phyloP scores from a whole-genome alignment of 805 yeast species.

The Yarrowia alimentaria region DNA sequence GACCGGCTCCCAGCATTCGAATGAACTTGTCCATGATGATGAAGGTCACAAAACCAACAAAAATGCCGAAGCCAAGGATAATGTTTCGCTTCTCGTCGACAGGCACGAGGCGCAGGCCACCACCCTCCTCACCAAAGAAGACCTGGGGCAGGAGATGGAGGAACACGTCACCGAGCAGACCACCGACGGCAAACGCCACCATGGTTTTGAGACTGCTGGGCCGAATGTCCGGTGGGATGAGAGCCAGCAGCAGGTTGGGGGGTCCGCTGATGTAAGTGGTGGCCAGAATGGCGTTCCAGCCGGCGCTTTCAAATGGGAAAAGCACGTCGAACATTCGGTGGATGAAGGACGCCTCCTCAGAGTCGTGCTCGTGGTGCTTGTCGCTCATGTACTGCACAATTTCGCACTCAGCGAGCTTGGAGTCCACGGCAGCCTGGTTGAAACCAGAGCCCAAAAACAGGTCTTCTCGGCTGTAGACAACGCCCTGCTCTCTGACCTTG shows the following conservation, averaged over 20 bases:
- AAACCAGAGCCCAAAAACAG: slow-evolving; percentile 24
- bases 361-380: slow-evolving; percentile 30
- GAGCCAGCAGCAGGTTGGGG: slow-evolving; percentile 56
- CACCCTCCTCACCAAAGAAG: slow-evolving; percentile 49
- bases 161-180: slow-evolving; percentile 71
- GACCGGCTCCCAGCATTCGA: slow-evolving; percentile 45
- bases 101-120: slow-evolving; percentile 44
- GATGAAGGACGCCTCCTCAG: slow-evolving; percentile 38
- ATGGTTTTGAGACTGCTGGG: slow-evolving; percentile 52
- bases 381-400: slow-evolving; percentile 45
- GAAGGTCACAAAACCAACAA: slow-evolving; percentile 59
- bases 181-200: slow-evolving; percentile 74
- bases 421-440: slow-evolving; percentile 18
- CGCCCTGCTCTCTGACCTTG: too few species aligned
- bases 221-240: slow-evolving; percentile 56
- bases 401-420: slow-evolving; percentile 38
- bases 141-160: slow-evolving; percentile 70
- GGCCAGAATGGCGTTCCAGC: slow-evolving; percentile 61
- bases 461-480: background rate
- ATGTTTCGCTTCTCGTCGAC: slow-evolving; percentile 53
- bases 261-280: slow-evolving; percentile 63
- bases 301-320: slow-evolving; percentile 47
- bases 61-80: slow-evolving; percentile 53
- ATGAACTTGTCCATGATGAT: slow-evolving; percentile 61
- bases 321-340: slow-evolving; percentile 44